Conservation (phyloP, 1,284 basidiomycete genomes). For the Meripilus lineatus region DNA sequence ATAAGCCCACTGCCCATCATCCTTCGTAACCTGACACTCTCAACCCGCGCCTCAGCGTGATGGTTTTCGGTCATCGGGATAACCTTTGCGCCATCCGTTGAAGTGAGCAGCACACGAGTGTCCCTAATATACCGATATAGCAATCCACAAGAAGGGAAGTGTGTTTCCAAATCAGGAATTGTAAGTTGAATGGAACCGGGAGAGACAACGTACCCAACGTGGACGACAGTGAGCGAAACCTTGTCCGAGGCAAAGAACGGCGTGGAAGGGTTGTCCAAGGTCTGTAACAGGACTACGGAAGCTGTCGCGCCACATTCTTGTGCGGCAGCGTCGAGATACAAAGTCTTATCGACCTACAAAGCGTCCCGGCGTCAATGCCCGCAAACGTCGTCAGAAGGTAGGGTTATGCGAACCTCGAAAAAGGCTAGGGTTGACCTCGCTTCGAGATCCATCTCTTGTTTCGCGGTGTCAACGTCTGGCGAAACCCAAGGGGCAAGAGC, state of each 20-base stretch:
- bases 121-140: slow-evolving; percentile 51
- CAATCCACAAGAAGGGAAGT: slow-evolving; percentile 3
- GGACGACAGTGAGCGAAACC: slow-evolving; percentile 82
- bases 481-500: slow-evolving; percentile 65
- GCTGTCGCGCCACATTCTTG: slow-evolving; percentile 84
- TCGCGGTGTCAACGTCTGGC: slow-evolving; percentile 29
- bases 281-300: slow-evolving; percentile 85
- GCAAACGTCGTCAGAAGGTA: slow-evolving; percentile 3
- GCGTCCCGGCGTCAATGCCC: slow-evolving; percentile 4
- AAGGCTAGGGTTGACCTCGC: slow-evolving; percentile 84
- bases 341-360: slow-evolving; percentile 57
- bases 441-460: slow-evolving; percentile 66
- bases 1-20: slow-evolving; percentile 90
- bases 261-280: slow-evolving; percentile 66
- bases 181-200: slow-evolving; percentile 2
- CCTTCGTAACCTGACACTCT: slow-evolving; percentile 79
- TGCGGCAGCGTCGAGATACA: slow-evolving; percentile 54
- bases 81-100: slow-evolving; percentile 67
- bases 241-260: slow-evolving; percentile 77
- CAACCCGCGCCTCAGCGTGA: slow-evolving; percentile 86
- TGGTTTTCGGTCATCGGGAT: slow-evolving; percentile 86
- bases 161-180: slow-evolving; percentile 1
- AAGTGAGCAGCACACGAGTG: slow-evolving; percentile 83
- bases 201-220: slow-evolving; percentile 75
- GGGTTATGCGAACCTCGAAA: slow-evolving; percentile 57